Evolutionary conservation across 345 rosid species (phyloP), one percentile per base, ranked within the genome.

Genomic region (Syzygium grande): DNA sequence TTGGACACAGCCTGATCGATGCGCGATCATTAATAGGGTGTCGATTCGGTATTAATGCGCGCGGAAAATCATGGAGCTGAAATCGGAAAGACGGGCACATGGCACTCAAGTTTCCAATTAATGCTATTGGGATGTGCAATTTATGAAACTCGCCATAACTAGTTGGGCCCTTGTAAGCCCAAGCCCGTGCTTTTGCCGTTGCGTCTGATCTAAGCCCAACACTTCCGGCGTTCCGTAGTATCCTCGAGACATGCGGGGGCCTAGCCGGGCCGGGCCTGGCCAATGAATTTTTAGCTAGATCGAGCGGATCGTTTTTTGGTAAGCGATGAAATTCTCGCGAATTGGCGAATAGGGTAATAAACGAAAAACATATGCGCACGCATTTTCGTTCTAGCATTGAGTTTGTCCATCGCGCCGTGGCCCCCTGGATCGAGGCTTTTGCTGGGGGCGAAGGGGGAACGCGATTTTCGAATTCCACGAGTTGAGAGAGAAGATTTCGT

Each of bases 291-390:
- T 68, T 68, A 3, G 46, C 23, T 8, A 16, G 11, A 30, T 68
- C 79, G 19, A 68, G 2, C 34, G 3, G 2, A 15, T 63, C 29
- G 7, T 29, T 29, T 29, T n/a, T 63, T 1, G 1, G 21, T 29
- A 29, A 1, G 17, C 3, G 0, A 63, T 7, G 2, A n/a, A 0
- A 0, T n/a, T 14, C 5, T 63, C 4, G 10, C n/a, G 9, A 59
- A 30, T 12, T 11, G 1, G 1, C 15, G 3, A n/a, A 61, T 13
- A n/a, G 4, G 68, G 46, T 4, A 1, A 13, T 6, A 61, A 3
- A 6, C 3, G 9, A 9, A 61, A 4, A 13, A 13, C 34, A 6
- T 61, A 2, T n/a, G n/a, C 15, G 17, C 73, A 13, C 9, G 73
- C 2, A 9, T n/a, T 13, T 15, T 6, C 34, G 14, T 63, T 29